Conservation (phyloP, 192 early-diverging fungal species). For the Jimgerdemannia lactiflua region DNA sequence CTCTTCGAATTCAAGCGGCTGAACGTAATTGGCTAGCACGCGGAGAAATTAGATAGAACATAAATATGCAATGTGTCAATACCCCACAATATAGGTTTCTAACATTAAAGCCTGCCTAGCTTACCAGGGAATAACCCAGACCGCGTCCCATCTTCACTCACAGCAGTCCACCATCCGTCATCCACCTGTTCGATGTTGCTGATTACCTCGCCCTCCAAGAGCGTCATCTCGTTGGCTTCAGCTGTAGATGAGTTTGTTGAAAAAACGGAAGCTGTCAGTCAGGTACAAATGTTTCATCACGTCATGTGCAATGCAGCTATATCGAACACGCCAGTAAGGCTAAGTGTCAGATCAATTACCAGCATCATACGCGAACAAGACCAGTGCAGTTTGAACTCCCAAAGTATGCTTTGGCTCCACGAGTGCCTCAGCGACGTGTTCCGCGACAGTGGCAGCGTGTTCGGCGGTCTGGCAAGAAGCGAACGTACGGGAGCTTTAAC, state of each 20-base stretch:
- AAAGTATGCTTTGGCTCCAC: no score
- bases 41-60: neutral
- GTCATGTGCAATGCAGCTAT: no score
- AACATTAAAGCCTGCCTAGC: neutral
- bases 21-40: conserved; percentile 36
- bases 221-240: conserved; percentile 82
- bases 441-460: no score
- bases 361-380: conserved; percentile 77
- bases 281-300: no score
- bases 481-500: no score
- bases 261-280: neutral
- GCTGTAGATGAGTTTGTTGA: conserved; percentile 16
- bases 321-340: neutral
- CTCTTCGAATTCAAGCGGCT: conserved; percentile 31
- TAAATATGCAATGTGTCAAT: neutral
- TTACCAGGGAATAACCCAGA: conserved; percentile 82
- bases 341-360: conserved; percentile 15
- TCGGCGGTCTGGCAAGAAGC: no score
- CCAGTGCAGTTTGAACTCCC: conserved; percentile 13
- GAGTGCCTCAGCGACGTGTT: no score
- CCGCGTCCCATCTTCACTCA: conserved; percentile 66
- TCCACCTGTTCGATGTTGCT: conserved; percentile 75
- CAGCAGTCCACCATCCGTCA: conserved; percentile 93
- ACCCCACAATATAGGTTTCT: neutral
- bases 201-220: conserved; percentile 83